phyloP scores from a whole-genome alignment of 306 rosid species.

The Fragaria nilgerrensis region DNA sequence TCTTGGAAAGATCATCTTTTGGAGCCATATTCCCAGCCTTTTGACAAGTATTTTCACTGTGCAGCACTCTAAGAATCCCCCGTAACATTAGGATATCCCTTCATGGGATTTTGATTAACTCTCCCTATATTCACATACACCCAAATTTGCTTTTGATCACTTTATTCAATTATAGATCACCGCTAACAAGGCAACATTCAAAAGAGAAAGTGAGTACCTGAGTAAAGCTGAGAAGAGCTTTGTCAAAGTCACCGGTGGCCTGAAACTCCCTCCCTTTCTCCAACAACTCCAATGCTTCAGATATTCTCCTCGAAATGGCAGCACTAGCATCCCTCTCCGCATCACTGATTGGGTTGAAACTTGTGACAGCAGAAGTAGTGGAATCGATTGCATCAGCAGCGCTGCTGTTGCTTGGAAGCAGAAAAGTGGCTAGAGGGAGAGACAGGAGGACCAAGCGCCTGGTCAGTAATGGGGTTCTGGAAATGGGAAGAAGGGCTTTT shows the following conservation, averaged over 20 bases:
- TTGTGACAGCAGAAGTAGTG: conserved; percentile 21
- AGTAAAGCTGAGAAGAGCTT: conserved; percentile 62
- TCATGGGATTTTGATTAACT: too few species aligned
- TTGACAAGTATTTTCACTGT: too few species aligned
- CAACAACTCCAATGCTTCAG: conserved; percentile 60
- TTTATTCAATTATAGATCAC: too few species aligned
- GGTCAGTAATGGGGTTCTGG: conserved; percentile 26
- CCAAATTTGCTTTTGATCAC: too few species aligned
- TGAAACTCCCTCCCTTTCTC: conserved; percentile 74
- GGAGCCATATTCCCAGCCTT: too few species aligned
- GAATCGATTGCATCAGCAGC: conserved; percentile 1
- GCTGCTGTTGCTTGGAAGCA: conserved; percentile 30
- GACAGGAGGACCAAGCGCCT: conserved; percentile 60
- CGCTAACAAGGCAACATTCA: too few species aligned
- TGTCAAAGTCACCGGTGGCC: conserved; percentile 62
- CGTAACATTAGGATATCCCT: too few species aligned
- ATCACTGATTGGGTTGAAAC: conserved; percentile 52
- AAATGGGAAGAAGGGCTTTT: conserved; percentile 22
- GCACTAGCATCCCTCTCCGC: conserved; percentile 56
- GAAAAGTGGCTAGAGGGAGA: conserved; percentile 43
- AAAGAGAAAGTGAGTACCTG: conserved; percentile 30
- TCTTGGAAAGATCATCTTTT: too few species aligned
- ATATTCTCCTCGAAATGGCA: conserved; percentile 45
- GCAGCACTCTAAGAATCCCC: too few species aligned
- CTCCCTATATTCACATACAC: too few species aligned